Evolutionary conservation across 176 grass and related monocot species (phyloP), one percentile per base, ranked within the genome.

Genomic region (Ensete glaucum): DNA sequence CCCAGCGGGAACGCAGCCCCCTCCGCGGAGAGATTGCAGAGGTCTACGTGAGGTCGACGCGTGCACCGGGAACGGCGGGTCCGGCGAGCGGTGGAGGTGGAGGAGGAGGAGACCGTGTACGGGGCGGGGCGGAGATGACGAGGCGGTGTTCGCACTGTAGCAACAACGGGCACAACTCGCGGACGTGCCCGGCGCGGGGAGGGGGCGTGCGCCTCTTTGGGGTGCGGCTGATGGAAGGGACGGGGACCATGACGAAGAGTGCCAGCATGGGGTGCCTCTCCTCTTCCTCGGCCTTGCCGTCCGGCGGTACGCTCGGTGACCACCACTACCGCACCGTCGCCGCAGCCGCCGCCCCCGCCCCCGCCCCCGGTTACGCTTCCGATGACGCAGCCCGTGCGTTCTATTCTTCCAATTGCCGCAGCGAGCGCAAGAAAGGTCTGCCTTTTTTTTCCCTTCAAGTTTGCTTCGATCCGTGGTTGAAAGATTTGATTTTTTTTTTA

Each of bases 111-210:
- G 13, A 1, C 23, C 21, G 1, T 9, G 21, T 16, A 51, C 11
- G 20, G 52, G 19, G 8, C 51, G 71, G 71, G 74, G 57, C 8
- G 29, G 71, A 25, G 89, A 92, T 92, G 89, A 87, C 85, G 85
- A 74, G 89, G 76, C 83, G 92, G 49, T 96, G 92, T 85, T 96
- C 92, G 64, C 87, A 90, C 87, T 96, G 92, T 73, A 86, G 92
- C 79, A 96, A 90, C 85, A 96, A 90, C 87, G 92, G 89, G 72
- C 92, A 96, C 87, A 96, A 96, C 89, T 29, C 92, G 81, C 85
- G 92, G 7, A 96, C 92, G 50, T 92, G 92, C 69, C 89, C 85
- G 43, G 53, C 59, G 53, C 87, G 92, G 50, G 78, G 63, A 17
- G 59, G 68, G 24, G 74, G 83, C 0, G 65, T 92, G 59, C 78